Base-by-base conservation (phyloP, 495 filamentous ascomycete species). In the Tetracladium setigerum region DNA sequence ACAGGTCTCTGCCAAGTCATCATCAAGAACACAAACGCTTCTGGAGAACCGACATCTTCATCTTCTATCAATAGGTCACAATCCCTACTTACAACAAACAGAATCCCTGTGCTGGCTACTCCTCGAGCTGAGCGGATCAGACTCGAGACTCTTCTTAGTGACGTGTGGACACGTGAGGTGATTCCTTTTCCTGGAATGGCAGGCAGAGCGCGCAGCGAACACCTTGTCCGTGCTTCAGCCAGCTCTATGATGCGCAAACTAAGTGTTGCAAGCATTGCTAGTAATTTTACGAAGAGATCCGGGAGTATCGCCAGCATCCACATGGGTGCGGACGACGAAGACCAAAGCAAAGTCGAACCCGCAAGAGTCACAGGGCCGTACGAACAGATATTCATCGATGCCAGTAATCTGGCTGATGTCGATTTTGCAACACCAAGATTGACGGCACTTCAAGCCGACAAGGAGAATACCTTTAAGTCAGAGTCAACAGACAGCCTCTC, bases 131-230 rank as follows among this genome's bases (percentile, higher is more conserved):
- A 95, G 35, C 73, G 92, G 39, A 78, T 84, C 41, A 82, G 85
- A 10, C 66, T 96, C 6, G 92, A 98, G 60, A 70, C 73, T 44
- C 62, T 79, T 16, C 70, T 98, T 16, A 65, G 76, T 12, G 85
- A 90, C 50, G 79, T 95, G 30, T 98, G 91, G 82, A 94, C 86
- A 12, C 78, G 80, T 38, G 89, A 95, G 48, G 65, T 80, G 2
- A 66, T 98, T 36, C 86, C 90, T 9, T 90, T 83, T 57, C 89
- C 89, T n/a, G 87, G 88, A 17, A 94, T 95, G 78, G 75, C 72
- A 15, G 67, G 73, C 41, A 64, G 71, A 39, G 76, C 78, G 33
- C 72, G 77, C 54, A 74, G 80, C 37, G 89, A 79, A 55, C 71
- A 80, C 46, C 67, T 76, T 12, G 75, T 91, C 41, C 76, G 83